Evolutionary conservation across 2,329 filamentous ascomycete genomes (phyloP), one percentile per base, ranked within the genome.

Genomic region (Claviceps spartinae): DNA sequence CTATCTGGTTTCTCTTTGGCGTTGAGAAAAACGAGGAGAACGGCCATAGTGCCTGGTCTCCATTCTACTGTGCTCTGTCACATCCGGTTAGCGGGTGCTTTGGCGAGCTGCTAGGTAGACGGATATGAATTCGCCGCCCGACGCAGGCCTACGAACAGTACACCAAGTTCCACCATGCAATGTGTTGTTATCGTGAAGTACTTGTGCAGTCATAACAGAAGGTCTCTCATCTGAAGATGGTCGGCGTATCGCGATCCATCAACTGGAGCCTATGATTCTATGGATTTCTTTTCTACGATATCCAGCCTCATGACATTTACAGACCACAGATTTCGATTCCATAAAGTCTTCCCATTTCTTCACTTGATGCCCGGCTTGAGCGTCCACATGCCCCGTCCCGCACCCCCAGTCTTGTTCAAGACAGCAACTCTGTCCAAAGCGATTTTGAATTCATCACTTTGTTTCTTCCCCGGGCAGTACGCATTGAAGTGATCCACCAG

Each of bases 401-500:
- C 70, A 9, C 73, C 72, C 4, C 76, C 76, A 9, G 67, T 65
- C 63, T 79, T 75, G 61, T 88, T 79, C 64, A 95, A 67, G 51
- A 72, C 78, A 1, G 91, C 91, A 60, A 95, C 85, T 55, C 75
- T 75, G 59, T 86, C 82, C 51, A 97, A 69, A 59, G 88, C 88
- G 60, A 79, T 75, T 68, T 89, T 91, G 65, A 97, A 97, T 64
- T 89, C 85, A 18, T 81, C 78, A 49, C 83, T 84, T 55, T 86
- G 78, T 44, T 81, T 86, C 22, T 77, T 78, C 2, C 64, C 64
- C 0, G 67, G 66, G 63, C 88, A 95, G 61, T 82, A 86, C 14
- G 80, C 79, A 66, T 90, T 88, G 67, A 96, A 97, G 62, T 95
- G 88, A 61, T 95, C 86, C 24, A 95, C 85, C 45, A 96, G 69